Evolutionary conservation across 352 stramenopile species (phyloP).

Genomic region (Stramenopiles sp.): DNA sequence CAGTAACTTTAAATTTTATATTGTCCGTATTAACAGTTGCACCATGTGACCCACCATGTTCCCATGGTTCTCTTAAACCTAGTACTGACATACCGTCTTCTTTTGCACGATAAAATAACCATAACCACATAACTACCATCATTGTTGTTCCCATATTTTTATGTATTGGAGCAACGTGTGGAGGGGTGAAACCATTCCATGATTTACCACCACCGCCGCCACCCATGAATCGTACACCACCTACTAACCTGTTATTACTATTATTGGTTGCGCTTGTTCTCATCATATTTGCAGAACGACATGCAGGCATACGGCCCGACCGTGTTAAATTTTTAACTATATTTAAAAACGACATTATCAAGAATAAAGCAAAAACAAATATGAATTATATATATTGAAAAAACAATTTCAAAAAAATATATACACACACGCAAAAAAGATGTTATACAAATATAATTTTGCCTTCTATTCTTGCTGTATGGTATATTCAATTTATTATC

Average conservation of each 20-base stretch:
- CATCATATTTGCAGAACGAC: neutral
- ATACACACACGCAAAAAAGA: no score
- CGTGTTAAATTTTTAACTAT: neutral
- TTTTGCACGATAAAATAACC: conserved; percentile 65
- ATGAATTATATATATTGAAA: no score
- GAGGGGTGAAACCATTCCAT: neutral
- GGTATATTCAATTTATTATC: no score
- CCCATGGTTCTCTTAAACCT: conserved; percentile 11
- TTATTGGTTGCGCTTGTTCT: neutral
- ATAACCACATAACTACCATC: conserved; percentile 64
- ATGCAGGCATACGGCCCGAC: neutral
- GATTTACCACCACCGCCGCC: neutral
- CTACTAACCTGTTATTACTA: neutral
- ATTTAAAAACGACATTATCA: neutral
- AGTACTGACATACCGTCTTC: conserved; percentile 49
- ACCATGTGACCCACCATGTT: neutral
- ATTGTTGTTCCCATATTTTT: conserved; percentile 59
- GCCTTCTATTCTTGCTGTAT: no score
- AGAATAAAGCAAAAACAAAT: no score
- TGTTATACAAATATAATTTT: no score
- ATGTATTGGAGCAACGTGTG: conserved; percentile 52
- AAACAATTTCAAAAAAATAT: no score
- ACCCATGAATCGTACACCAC: neutral
- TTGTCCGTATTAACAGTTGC: neutral
- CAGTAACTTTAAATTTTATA: neutral